Conservation (phyloP, 1,139 yeast genomes). For the Fermentozyma sake region DNA sequence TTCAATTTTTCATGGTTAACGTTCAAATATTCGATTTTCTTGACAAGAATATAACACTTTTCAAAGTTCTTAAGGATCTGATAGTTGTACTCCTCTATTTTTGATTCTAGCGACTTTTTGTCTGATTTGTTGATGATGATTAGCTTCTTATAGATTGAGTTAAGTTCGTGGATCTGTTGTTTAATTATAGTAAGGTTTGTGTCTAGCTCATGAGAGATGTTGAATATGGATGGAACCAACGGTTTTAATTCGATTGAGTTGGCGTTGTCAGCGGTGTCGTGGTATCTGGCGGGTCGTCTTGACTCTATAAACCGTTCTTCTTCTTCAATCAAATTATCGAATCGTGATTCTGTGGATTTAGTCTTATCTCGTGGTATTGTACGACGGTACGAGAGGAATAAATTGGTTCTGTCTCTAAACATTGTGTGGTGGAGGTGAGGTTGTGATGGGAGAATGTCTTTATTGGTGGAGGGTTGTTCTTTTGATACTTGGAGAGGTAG, state of each 20-base stretch:
- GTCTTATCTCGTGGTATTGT: conserved; percentile 52
- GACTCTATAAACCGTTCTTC: conserved; percentile 48
- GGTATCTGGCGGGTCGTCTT: conserved; percentile 11
- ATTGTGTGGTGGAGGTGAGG: no score
- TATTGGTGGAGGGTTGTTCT: no score
- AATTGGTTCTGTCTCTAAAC: conserved; percentile 73
- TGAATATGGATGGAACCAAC: conserved; percentile 76
- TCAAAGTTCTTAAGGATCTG: conserved; percentile 72
- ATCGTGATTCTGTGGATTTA: conserved; percentile 20
- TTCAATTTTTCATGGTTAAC: conserved; percentile 31
- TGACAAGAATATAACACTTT: conserved; percentile 69
- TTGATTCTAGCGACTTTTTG: conserved; percentile 60
- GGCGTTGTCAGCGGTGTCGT: conserved; percentile 13
- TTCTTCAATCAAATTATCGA: conserved; percentile 45
- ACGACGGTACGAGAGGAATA: conserved; percentile 66
- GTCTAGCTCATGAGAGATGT: conserved; percentile 70
- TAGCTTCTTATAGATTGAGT: conserved; percentile 71
- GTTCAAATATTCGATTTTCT: conserved; percentile 55
- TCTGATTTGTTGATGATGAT: conserved; percentile 85
- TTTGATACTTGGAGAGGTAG: no score
- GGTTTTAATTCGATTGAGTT: conserved; percentile 44
- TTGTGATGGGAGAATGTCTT: no score
- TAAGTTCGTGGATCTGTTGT: conserved; percentile 51
- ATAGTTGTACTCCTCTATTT: conserved; percentile 72
- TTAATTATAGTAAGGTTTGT: conserved; percentile 48